phyloP scores from a whole-genome alignment of 768 basidiomycete genomes.

The Pisolithus sp. region DNA sequence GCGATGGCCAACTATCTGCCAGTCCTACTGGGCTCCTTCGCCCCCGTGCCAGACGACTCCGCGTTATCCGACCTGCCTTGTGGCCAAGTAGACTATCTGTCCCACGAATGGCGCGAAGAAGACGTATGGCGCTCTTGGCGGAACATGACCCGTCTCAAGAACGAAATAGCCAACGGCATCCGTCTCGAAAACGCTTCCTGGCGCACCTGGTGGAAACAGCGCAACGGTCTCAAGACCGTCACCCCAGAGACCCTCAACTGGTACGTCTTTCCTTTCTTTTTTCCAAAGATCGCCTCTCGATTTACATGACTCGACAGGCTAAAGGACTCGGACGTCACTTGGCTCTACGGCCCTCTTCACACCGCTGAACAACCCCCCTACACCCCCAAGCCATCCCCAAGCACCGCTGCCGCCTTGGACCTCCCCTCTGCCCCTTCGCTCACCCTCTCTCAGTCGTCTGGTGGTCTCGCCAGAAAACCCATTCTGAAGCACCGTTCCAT shows the following conservation, averaged over 20 bases:
- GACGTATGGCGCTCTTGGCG: constrained; percentile 99
- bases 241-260: constrained; percentile 98
- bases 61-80: constrained; percentile 77
- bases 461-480: constrained; percentile 53
- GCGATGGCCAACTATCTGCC: constrained; percentile 65
- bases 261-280: constrained; percentile 43
- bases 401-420: constrained; percentile 30
- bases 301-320: constrained; percentile 51
- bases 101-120: constrained; percentile 95
- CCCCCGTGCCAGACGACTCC: constrained; percentile 64
- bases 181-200: constrained; percentile 97
- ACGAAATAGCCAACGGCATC: constrained; percentile 92
- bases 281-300: constrained; percentile 10
- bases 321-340: constrained; percentile 98
- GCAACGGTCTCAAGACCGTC: constrained; percentile 91
- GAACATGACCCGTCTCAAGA: constrained; percentile 97
- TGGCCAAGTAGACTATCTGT: constrained; percentile 97
- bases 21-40: constrained; percentile 61
- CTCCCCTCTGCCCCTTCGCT: constrained; percentile 32
- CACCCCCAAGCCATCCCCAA: constrained; percentile 40
- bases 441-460: neutral
- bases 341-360: constrained; percentile 96
- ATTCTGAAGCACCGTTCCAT: constrained; percentile 96
- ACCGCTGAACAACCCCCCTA: constrained; percentile 84
- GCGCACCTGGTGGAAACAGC: constrained; percentile 99